These are phyloP conservation scores for Sporothrix brunneoviolacea DNA, from an alignment of 2,329 filamentous ascomycete species.

Conservation along the genomic window DNA sequence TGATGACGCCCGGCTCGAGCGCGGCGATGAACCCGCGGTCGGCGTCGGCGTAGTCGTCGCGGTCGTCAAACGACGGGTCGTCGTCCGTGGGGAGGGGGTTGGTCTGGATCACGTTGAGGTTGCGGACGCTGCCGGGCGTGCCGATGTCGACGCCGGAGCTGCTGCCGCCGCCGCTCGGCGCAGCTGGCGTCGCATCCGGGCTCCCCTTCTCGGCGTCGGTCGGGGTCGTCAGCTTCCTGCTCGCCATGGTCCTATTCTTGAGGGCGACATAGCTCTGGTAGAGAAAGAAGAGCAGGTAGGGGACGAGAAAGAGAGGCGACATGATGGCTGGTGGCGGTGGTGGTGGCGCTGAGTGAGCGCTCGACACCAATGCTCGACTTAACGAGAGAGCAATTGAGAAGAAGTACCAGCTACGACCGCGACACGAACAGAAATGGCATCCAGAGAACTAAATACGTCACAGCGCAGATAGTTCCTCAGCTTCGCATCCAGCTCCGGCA, in stretches of 20 bases:
- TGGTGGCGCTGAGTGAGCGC: too few species aligned
- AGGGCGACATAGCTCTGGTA: constrained; percentile 1
- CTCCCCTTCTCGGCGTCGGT: background rate
- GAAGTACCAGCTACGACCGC: too few species aligned
- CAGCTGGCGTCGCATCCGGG: too few species aligned
- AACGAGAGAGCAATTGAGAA: too few species aligned
- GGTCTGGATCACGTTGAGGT: background rate
- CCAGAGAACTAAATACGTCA: background rate
- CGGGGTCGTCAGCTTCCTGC: background rate
- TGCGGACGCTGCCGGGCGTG: background rate
- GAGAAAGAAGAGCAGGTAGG: background rate
- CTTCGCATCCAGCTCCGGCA: background rate
- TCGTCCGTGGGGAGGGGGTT: background rate
- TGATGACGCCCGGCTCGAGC: background rate
- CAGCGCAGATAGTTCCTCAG: background rate
- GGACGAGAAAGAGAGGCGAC: constrained; percentile 4
- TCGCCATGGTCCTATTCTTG: background rate
- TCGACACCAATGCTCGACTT: too few species aligned
- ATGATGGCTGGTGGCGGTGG: background rate
- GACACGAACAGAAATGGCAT: too few species aligned
- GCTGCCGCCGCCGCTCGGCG: background rate
- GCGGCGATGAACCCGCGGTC: constrained; percentile 5
- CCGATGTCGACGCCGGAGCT: background rate
- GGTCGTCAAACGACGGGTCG: constrained; percentile 5
- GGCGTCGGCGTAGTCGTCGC: background rate